These are phyloP conservation scores for Anaeromyces robustus DNA, from an alignment of 192 early-diverging fungal species.

Conservation along the genomic window DNA sequence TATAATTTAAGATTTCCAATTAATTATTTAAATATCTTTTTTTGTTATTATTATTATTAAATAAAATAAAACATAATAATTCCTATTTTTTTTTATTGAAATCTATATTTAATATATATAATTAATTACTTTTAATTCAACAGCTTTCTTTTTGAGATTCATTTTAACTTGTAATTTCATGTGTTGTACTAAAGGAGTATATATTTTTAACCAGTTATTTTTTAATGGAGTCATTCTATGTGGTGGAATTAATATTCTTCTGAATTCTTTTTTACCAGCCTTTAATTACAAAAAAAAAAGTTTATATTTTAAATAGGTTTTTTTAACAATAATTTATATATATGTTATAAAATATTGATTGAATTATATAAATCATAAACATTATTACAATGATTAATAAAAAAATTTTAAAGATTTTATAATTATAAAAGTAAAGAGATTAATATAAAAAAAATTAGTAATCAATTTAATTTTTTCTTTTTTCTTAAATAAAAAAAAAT, in stretches of 20 bases:
- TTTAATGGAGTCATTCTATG: slow-evolving; percentile 84
- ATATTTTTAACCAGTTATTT: slow-evolving; percentile 87
- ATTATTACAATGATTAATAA: too few species aligned
- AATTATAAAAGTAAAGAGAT: too few species aligned
- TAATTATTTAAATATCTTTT: not conserved
- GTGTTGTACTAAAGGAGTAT: slow-evolving; percentile 90
- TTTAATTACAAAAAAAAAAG: not conserved
- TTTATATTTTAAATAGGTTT: too few species aligned
- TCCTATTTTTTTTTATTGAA: not conserved
- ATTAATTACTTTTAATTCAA: slow-evolving; percentile 60
- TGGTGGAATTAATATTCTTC: slow-evolving; percentile 83
- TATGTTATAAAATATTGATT: too few species aligned
- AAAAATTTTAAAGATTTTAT: too few species aligned
- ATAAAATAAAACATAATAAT: not conserved
- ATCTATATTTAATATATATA: not conserved
- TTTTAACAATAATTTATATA: too few species aligned
- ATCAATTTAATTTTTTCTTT: too few species aligned
- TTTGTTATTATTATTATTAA: not conserved
- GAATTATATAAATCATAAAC: too few species aligned
- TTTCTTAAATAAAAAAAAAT: too few species aligned
- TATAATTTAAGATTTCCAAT: not conserved
- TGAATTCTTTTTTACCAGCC: slow-evolving; percentile 12
- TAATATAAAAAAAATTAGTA: too few species aligned
- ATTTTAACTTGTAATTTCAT: slow-evolving; percentile 90
- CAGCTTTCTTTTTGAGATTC: slow-evolving; percentile 75